These are phyloP conservation scores for Fusarium zealandicum DNA, from an alignment of 2,329 filamentous ascomycete genomes.

Conservation along the genomic window DNA sequence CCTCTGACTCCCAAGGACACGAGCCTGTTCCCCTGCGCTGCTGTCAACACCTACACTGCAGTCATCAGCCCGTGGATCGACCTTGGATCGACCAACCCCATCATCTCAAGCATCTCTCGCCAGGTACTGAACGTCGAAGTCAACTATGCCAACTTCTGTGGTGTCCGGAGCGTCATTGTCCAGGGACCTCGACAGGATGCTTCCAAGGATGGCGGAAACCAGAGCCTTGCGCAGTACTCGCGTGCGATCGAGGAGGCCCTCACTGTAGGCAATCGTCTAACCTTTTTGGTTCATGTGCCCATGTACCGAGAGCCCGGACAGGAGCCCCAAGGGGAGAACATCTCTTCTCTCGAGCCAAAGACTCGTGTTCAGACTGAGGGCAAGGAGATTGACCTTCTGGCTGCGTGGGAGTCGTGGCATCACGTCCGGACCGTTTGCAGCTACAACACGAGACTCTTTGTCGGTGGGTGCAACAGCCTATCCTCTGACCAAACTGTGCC, in stretches of 20 bases:
- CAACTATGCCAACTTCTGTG: constrained; percentile 95
- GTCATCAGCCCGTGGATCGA: constrained; percentile 94
- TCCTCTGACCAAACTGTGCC: neutral
- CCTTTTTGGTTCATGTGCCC: constrained; percentile 80
- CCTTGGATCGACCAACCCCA: constrained; percentile 79
- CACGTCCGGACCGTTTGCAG: constrained; percentile 83
- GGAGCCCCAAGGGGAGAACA: constrained; percentile 59
- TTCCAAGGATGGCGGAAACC: constrained; percentile 57
- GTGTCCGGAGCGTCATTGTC: constrained; percentile 82
- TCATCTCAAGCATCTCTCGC: constrained; percentile 84
- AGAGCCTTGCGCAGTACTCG: constrained; percentile 76
- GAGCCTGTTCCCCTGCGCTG: constrained; percentile 70
- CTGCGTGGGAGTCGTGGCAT: constrained; percentile 94
- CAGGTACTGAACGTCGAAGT: constrained; percentile 92
- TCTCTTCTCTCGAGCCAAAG: constrained; percentile 55
- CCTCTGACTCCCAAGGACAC: constrained; percentile 84
- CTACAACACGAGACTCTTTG: constrained; percentile 80
- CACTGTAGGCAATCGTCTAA: constrained; percentile 75
- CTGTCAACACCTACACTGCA: constrained; percentile 76
- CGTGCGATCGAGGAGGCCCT: constrained; percentile 84
- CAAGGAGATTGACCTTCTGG: constrained; percentile 72
- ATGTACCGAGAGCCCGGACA: constrained; percentile 78
- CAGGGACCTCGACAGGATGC: constrained; percentile 75
- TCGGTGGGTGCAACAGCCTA: constrained; percentile 68
- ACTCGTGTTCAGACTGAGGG: constrained; percentile 41